Conservation (phyloP, 352 stramenopile genomes). For the Aphanomyces euteiches region DNA sequence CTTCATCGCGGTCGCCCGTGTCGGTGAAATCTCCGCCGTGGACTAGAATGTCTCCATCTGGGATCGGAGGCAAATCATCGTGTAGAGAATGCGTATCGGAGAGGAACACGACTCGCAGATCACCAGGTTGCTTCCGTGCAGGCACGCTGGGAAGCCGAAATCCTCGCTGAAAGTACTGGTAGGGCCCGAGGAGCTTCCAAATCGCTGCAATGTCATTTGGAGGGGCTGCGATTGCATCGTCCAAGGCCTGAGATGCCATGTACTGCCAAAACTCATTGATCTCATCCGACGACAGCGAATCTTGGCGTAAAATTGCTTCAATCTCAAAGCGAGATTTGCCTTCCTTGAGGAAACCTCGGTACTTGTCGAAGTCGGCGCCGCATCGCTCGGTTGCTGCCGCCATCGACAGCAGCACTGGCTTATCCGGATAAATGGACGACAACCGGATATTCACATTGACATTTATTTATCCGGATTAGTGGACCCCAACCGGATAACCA, state of each 20-base stretch:
- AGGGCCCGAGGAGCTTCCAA: slow-evolving; percentile 7
- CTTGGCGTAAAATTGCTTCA: neutral
- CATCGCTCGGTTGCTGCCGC: neutral
- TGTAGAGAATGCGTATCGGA: slow-evolving; percentile 80
- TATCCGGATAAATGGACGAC: no score
- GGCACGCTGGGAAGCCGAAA: slow-evolving; percentile 5
- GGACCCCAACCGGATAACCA: no score
- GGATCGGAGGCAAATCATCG: slow-evolving; percentile 44
- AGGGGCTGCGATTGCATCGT: neutral
- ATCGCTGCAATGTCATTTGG: neutral
- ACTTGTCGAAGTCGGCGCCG: slow-evolving; percentile 5
- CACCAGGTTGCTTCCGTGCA: slow-evolving; percentile 18
- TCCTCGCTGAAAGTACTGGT: slow-evolving; percentile 22
- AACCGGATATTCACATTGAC: no score
- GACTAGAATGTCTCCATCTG: slow-evolving; percentile 47
- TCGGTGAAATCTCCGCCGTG: slow-evolving; percentile 63
- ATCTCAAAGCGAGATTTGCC: slow-evolving; percentile 6
- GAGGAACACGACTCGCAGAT: slow-evolving; percentile 57
- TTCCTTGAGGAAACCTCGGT: slow-evolving; percentile 6
- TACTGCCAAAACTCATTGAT: slow-evolving; percentile 19
- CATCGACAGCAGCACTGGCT: neutral
- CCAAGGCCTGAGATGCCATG: slow-evolving; percentile 2
- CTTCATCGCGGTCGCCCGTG: slow-evolving; percentile 35
- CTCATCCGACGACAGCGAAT: slow-evolving; percentile 16
- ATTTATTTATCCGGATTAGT: no score